phyloP scores from a whole-genome alignment of 179 eudicot genomes.

The Spinacia oleracea region DNA sequence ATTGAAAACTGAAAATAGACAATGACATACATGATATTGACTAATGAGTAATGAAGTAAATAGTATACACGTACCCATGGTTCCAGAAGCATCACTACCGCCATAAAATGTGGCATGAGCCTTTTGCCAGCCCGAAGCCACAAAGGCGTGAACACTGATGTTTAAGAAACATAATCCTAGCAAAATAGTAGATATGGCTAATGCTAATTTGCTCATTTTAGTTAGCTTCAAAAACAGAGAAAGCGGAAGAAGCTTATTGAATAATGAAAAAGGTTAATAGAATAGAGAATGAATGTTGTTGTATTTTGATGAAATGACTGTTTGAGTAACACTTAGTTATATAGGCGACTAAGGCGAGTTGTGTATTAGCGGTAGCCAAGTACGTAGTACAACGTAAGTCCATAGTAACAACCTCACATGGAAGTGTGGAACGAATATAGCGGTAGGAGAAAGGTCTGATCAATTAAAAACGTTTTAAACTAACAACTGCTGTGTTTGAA shows the following conservation, averaged over 20 bases:
- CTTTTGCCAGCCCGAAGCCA: constrained; percentile 43
- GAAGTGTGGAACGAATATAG: constrained; percentile 18
- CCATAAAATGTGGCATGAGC: constrained; percentile 60
- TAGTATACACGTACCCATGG: constrained; percentile 40
- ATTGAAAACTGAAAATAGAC: neutral
- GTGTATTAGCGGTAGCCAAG: too few relatives aligned
- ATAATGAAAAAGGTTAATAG: neutral
- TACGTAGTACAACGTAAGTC: neutral
- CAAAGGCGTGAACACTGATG: constrained; percentile 30
- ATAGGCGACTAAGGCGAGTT: neutral
- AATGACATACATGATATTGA: neutral
- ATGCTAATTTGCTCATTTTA: constrained; percentile 26
- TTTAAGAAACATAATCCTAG: constrained; percentile 23
- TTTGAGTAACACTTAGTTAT: constrained; percentile 10
- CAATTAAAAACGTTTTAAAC: too few relatives aligned
- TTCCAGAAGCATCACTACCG: constrained; percentile 58
- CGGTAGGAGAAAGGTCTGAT: neutral
- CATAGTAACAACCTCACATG: constrained; percentile 29
- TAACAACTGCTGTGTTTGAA: neutral
- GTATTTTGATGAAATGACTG: constrained; percentile 6
- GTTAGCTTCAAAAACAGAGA: neutral
- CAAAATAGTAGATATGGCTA: constrained; percentile 17
- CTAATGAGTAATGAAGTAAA: neutral
- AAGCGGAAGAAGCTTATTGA: neutral
- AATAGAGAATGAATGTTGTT: neutral